Base-by-base conservation (phyloP, 2,329 filamentous ascomycete species). In the Sclerotinia nivalis region DNA sequence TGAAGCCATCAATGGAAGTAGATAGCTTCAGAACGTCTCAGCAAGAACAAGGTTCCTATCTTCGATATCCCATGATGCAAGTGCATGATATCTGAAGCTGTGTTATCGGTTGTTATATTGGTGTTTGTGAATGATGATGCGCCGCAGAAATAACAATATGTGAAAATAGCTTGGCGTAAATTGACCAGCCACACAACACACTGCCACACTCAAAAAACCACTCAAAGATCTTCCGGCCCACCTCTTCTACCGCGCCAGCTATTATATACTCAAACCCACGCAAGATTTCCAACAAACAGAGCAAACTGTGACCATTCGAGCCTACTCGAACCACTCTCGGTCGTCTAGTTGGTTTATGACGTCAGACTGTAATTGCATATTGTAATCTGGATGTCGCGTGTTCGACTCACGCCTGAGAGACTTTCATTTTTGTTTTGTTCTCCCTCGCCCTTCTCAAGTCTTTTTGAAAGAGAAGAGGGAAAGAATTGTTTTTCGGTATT, bases 261-360 rank as follows among this genome's bases (percentile, higher is more conserved):
- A 0, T 3, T 60, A 68, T 61, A 68, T 22, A 7, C 1, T 6
- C 0, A 5, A 68, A 49, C 3, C 2, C 2, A 0, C 1, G 0
- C 0, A 0, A 1, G 0, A 1, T 1, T 0, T 0, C 1, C 22
- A 69, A 28, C 67, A 69, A 69, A 65, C 15, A 55, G 20, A 55
- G 28, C 58, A 64, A 65, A 69, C 40, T 66, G 64, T 55, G 52
- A 43, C 64, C 64, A 64, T 69, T 64, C 67, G 54, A 37, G 65
- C 0, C 28, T 50, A 67, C 40, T 60, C 52, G 54, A 45, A 56
- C 22, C 28, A 69, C 67, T 62, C 67, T 65, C 67, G 67, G 67
- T 69, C 67, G 67, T 69, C 67, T 69, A 69, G 67, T 69, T 69
- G 67, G 67, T 69, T 69, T 69, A 69, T 69, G 67, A 56, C 67